A percentile compares a stretch with the other conserved stretches of the same genome.
Conservation (phyloP, 176 grass and related monocot genomes). For the Oryza officinalis region DNA sequence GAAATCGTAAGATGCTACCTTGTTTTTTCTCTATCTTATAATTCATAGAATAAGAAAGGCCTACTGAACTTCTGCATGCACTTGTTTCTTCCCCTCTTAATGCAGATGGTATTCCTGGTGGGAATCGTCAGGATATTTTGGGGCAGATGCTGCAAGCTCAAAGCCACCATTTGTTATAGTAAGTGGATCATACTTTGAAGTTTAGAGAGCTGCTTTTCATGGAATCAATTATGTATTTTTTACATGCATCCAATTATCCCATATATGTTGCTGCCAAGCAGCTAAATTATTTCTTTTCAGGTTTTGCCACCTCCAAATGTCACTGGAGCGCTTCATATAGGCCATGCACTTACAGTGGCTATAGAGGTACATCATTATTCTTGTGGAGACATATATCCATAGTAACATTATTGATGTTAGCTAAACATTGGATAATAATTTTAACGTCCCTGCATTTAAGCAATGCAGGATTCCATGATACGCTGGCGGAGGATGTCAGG, state of each 20-base stretch:
- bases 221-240: not conserved
- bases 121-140: conserved; percentile 58
- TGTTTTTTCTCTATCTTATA: conserved; percentile 17
- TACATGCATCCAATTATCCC: not conserved
- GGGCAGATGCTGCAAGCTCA: conserved; percentile 55
- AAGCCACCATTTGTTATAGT: conserved; percentile 72
- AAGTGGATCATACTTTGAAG: conserved; percentile 10
- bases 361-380: conserved; percentile 43
- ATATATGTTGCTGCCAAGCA: not conserved
- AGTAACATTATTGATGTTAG: not conserved
- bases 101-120: conserved; percentile 71
- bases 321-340: conserved; percentile 71
- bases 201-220: not conserved
- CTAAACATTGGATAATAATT: not conserved
- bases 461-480: conserved; percentile 54
- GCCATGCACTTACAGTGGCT: conserved; percentile 57
- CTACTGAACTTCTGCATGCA: not conserved
- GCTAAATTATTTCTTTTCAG: conserved; percentile 21
- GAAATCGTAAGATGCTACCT: conserved; percentile 43
- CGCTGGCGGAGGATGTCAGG: conserved; percentile 66
- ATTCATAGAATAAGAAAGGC: not conserved
- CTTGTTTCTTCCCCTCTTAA: not conserved
- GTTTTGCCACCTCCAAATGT: conserved; percentile 71
- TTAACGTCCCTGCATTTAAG: not conserved
- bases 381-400: not conserved